These are phyloP conservation scores for Heteromeles arbutifolia DNA, from an alignment of 306 rosid genomes.

Conservation along the genomic window DNA sequence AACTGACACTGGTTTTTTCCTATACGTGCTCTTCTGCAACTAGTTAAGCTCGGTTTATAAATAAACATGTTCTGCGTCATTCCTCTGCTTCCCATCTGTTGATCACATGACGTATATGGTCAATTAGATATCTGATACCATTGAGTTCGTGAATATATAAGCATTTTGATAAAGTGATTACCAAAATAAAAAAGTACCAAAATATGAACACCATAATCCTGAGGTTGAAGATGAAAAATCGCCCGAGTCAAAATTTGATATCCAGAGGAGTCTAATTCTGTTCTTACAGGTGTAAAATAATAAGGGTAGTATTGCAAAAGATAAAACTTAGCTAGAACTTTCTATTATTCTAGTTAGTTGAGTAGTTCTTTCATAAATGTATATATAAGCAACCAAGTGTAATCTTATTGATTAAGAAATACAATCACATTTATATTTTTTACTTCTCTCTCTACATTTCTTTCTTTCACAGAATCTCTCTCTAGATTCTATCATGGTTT, in stretches of 20 bases:
- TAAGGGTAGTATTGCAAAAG: too few relatives aligned
- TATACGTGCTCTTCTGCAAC: too few relatives aligned
- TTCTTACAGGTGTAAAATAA: slow-evolving; percentile 11
- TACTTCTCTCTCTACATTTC: too few relatives aligned
- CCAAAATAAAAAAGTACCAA: background rate
- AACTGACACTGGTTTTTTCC: background rate
- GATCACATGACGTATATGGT: background rate
- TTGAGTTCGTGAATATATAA: background rate
- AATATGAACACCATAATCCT: background rate
- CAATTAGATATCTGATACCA: background rate
- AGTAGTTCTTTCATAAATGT: too few relatives aligned
- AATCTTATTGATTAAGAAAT: too few relatives aligned
- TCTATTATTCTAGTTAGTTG: too few relatives aligned
- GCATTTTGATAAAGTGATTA: background rate
- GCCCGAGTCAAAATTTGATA: background rate
- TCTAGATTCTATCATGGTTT: too few relatives aligned
- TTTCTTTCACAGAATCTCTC: too few relatives aligned
- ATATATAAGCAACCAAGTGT: too few relatives aligned
- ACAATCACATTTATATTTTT: too few relatives aligned
- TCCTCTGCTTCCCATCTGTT: background rate
- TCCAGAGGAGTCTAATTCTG: background rate
- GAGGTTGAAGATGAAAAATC: background rate
- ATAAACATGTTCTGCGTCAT: background rate
- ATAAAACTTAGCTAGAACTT: too few relatives aligned
- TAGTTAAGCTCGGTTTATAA: background rate